Base-by-base conservation (phyloP, 2,329 filamentous ascomycete genomes). In the Cercospora canescens region DNA sequence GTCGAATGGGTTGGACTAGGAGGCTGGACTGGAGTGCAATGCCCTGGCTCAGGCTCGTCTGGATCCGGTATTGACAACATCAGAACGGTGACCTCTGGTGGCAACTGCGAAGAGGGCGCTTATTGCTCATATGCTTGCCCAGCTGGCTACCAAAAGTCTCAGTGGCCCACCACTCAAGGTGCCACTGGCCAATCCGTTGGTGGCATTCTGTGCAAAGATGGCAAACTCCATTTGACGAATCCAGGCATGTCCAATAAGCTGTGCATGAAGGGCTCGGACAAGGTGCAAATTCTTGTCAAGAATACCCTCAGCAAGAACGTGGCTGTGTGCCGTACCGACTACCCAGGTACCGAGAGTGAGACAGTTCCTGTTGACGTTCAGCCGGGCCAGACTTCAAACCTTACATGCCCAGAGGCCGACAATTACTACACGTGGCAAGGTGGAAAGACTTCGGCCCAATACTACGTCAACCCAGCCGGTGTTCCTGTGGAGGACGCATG, bases 71-170 rank as follows among this genome's bases (percentile, higher is more conserved):
- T 82, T 67, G 75, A 82, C 14, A 75, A 85, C 58, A 90, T 96
- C 75, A 83, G 81, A 77, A 85, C 86, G 67, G 92, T 94, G 67
- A 83, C 86, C 60, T 89, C 88, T 45, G 91, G 89, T 16, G 80
- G 87, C 16, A 79, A 79, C 67, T 94, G 92, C 81, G 78, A 74
- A 8, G 74, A 83, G 9, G 89, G 88, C 57, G 81, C 84, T 65
- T 93, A 94, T 85, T 97, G 94, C 85, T 96, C 94, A 1, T 98
- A 98, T 76, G 89, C 92, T 64, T 99, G 95, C 84, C 91, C 92
- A n/a, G 81, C 89, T 30, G 94, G 94, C 54, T 96, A 95, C 80
- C 89, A 95, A 79, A 97, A 97, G 87, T 86, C 90, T 3, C 94
- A 98, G 78, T 98, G 93, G 91, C 93, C 95, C 55, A 72, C 76